Conservation (phyloP, 345 rosid genomes). For the Eucalyptus pauciflora region DNA sequence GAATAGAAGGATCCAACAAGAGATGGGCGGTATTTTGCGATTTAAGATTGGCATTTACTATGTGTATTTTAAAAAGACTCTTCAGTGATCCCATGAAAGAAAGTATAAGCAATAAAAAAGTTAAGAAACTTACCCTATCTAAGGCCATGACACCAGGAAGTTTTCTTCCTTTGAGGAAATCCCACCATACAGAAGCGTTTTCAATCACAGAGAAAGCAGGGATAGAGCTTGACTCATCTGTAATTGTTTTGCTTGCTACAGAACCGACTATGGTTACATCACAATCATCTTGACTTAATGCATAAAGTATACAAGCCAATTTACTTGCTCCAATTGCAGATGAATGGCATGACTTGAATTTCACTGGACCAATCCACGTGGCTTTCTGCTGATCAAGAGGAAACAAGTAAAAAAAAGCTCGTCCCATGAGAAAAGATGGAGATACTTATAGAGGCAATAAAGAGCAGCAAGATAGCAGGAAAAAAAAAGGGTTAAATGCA, state of each 20-base stretch:
- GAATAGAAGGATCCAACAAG: not conserved
- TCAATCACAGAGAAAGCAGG: slow-evolving; percentile 15
- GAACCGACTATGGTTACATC: slow-evolving; percentile 38
- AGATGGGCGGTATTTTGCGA: not conserved
- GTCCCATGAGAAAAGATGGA: not conserved
- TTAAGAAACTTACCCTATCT: slow-evolving; percentile 35
- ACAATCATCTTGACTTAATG: slow-evolving; percentile 17
- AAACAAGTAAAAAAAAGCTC: not conserved
- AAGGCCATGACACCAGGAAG: slow-evolving; percentile 54
- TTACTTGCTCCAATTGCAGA: slow-evolving; percentile 17
- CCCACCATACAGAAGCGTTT: slow-evolving; percentile 49
- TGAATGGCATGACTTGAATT: slow-evolving; percentile 19
- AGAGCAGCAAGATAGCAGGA: not conserved
- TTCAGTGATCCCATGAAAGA: not conserved
- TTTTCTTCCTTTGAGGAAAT: slow-evolving; percentile 48
- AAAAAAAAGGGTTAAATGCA: not conserved
- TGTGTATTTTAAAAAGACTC: not conserved
- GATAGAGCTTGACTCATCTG: slow-evolving; percentile 9
- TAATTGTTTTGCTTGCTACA: slow-evolving; percentile 22
- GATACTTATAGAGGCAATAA: not conserved
- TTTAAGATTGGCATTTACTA: not conserved
- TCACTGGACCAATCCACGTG: slow-evolving; percentile 51
- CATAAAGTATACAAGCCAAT: slow-evolving; percentile 22
- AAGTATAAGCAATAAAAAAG: not conserved
- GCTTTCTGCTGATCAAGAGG: slow-evolving; percentile 26